A percentile compares a stretch with the other conserved stretches of the same genome.
These are phyloP conservation scores for Boletus rex-veris DNA, from an alignment of 768 basidiomycete genomes.

Conservation along the genomic window DNA sequence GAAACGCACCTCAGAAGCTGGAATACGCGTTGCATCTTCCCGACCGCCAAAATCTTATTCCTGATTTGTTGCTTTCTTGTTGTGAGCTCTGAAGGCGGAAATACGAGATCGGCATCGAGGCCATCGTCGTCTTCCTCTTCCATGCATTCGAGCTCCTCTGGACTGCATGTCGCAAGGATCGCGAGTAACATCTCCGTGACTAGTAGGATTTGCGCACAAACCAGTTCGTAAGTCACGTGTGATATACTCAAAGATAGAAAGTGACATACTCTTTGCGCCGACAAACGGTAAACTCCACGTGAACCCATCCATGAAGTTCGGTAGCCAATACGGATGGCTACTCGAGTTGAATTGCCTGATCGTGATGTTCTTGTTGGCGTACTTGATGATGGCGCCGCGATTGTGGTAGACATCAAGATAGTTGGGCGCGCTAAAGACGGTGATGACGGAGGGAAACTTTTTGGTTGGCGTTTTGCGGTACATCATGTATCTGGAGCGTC, in stretches of 20 bases:
- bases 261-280: constrained; percentile 83
- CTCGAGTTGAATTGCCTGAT: constrained; percentile 84
- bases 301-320: constrained; percentile 98
- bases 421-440: constrained; percentile 96
- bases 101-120: constrained; percentile 24
- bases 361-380: constrained; percentile 95
- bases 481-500: constrained; percentile 72
- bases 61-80: constrained; percentile 75
- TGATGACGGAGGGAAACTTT: constrained; percentile 96
- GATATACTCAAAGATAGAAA: background rate
- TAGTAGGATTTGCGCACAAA: constrained; percentile 28
- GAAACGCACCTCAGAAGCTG: constrained; percentile 73
- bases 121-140: constrained; percentile 35
- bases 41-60: constrained; percentile 92
- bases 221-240: background rate
- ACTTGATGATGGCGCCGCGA: constrained; percentile 95
- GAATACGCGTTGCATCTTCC: constrained; percentile 87
- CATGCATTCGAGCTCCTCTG: constrained; percentile 79
- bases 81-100: constrained; percentile 42
- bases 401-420: constrained; percentile 98
- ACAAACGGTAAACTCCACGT: constrained; percentile 99
- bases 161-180: constrained; percentile 87
- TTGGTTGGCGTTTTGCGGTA: constrained; percentile 92
- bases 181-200: constrained; percentile 98
- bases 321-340: constrained; percentile 91